Conservation (phyloP, 1,284 basidiomycete genomes). For the Cutaneotrichosporon sp. region DNA sequence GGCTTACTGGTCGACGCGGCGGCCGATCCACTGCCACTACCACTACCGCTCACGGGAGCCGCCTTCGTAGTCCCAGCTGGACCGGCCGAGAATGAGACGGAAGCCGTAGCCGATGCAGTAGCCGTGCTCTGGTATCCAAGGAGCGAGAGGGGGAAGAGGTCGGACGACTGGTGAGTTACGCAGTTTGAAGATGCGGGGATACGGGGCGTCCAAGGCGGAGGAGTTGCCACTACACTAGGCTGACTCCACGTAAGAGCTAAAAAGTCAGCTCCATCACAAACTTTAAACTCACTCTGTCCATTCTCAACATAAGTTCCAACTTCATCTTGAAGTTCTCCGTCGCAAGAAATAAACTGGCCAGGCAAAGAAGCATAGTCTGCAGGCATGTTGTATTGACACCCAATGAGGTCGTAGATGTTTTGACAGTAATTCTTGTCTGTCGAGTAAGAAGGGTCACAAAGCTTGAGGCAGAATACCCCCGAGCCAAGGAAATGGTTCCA, state of each 20-base stretch:
- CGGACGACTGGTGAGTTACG: conserved; percentile 55
- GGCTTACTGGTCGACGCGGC: no score
- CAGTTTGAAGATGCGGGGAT: conserved; percentile 53
- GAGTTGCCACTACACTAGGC: conserved; percentile 57
- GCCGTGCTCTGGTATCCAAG: conserved; percentile 23
- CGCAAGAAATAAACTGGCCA: conserved; percentile 61
- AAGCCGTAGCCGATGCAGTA: neutral
- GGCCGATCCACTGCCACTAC: no score
- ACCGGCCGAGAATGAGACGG: neutral
- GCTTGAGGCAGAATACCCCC: conserved; percentile 59
- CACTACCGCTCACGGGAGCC: neutral
- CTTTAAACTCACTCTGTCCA: conserved; percentile 51
- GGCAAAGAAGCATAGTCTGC: conserved; percentile 55
- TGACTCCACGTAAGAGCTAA: conserved; percentile 61
- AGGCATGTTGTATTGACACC: conserved; percentile 69
- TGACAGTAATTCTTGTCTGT: conserved; percentile 59
- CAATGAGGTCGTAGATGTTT: conserved; percentile 61
- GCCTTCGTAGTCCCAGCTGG: neutral
- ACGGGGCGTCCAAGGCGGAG: conserved; percentile 64
- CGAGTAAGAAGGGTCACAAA: conserved; percentile 62
- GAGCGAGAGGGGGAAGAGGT: conserved; percentile 56
- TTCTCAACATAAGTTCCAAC: conserved; percentile 59
- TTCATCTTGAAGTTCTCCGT: conserved; percentile 64
- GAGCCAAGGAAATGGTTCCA: conserved; percentile 61
- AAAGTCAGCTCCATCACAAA: neutral